These are phyloP conservation scores for Verticillium dahliae DNA, from an alignment of 2,329 filamentous ascomycete species.

Conservation along the genomic window DNA sequence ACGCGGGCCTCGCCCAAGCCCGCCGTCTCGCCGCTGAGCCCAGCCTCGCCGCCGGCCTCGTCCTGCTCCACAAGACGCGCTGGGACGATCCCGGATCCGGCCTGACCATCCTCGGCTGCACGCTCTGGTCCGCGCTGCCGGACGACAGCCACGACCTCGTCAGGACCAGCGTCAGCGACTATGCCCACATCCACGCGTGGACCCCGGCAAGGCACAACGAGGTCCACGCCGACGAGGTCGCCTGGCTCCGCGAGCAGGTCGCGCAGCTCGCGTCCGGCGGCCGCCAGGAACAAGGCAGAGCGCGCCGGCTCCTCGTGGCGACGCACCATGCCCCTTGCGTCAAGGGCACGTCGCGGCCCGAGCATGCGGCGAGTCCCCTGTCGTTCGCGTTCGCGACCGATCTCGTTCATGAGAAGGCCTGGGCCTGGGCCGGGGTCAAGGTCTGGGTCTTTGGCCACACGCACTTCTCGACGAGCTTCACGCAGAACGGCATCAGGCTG, in stretches of 20 bases:
- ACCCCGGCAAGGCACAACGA: conserved; percentile 26
- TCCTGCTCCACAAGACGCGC: conserved; percentile 26
- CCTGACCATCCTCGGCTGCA: conserved; percentile 26
- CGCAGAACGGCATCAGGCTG: conserved; percentile 20
- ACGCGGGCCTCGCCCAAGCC: no score
- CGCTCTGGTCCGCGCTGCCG: conserved; percentile 41
- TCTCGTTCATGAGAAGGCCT: conserved; percentile 23
- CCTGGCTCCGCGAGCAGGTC: conserved; percentile 34
- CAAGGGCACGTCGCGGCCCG: conserved; percentile 16
- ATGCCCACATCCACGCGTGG: conserved; percentile 38
- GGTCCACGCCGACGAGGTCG: conserved; percentile 29
- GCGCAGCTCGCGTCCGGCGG: conserved; percentile 15
- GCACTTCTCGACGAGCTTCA: conserved; percentile 25
- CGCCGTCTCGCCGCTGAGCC: no score
- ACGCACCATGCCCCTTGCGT: conserved; percentile 18
- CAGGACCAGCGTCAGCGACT: conserved; percentile 41
- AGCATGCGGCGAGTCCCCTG: conserved; percentile 21
- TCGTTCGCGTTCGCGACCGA: conserved; percentile 32
- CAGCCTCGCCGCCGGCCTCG: conserved; percentile 18
- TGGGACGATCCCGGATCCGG: conserved; percentile 17
- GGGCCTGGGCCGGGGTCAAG: conserved; percentile 24
- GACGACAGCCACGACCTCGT: conserved; percentile 27
- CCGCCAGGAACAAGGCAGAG: neutral
- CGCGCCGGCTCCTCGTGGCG: conserved; percentile 29
- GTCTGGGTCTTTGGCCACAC: conserved; percentile 43